Percentiles rank a stretch among this genome's conserved stretches.
Conservation (phyloP, 257 asterid genomes). For the Datura wrightii region DNA sequence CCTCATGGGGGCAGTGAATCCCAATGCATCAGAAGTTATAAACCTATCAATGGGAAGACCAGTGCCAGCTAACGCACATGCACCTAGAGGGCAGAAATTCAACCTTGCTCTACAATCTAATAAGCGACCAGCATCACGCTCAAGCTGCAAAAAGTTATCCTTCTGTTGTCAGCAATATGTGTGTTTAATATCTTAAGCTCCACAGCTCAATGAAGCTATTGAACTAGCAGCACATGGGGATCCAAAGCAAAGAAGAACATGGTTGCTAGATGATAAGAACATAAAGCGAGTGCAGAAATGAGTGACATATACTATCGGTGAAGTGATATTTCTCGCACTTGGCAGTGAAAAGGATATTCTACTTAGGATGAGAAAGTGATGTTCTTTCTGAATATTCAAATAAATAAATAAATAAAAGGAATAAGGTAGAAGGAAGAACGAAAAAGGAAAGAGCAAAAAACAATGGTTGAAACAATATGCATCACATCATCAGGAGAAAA, state of each 20-base stretch:
- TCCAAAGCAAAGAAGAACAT: neutral
- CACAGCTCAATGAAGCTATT: neutral
- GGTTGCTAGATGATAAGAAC: neutral
- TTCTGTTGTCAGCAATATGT: slow-evolving; percentile 32
- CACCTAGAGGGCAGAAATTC: slow-evolving; percentile 93
- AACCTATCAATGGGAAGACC: slow-evolving; percentile 97
- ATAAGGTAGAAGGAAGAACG: no score
- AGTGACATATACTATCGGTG: neutral
- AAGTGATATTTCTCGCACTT: neutral
- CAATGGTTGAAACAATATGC: neutral
- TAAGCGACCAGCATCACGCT: slow-evolving; percentile 91
- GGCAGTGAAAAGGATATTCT: neutral
- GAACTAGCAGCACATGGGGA: neutral
- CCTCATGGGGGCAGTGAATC: slow-evolving; percentile 93
- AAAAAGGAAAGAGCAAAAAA: no score
- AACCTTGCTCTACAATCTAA: slow-evolving; percentile 79
- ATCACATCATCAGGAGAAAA: neutral
- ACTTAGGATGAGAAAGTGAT: neutral
- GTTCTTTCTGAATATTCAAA: neutral
- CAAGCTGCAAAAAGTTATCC: slow-evolving; percentile 65
- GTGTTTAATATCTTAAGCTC: neutral
- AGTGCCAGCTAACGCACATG: slow-evolving; percentile 99
- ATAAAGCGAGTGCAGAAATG: neutral
- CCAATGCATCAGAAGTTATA: slow-evolving; percentile 91
- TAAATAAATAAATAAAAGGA: neutral